Evolutionary conservation across 352 stramenopile species (phyloP), one percentile per base, ranked within the genome.

Genomic region (Globisporangium rhizosaccharum): DNA sequence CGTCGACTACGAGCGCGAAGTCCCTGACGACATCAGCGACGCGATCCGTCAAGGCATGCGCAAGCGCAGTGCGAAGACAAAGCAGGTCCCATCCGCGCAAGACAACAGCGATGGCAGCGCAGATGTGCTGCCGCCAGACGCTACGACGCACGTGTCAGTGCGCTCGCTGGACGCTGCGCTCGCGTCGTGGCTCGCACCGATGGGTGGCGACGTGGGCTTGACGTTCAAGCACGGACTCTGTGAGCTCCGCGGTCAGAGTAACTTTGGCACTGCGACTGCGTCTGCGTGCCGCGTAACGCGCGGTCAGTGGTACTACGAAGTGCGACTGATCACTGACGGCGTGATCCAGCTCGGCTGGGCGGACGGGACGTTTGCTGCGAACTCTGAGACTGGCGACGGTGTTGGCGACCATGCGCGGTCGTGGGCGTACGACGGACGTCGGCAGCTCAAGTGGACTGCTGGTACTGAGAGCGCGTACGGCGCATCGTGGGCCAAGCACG

Each of bases 321-420:
- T 97, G 17, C 81, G 82, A 28, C 71, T 98, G 12, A 61, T 96
- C 37, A 96, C 88, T 9, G 82, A 82, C 63, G 91, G 89, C 18
- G 73, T 97, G 14, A 89, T 96, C 52, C 92, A 98, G 66, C 65
- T 98, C 53, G 92, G 92, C n/a, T 97, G 91, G 92, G 87, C 89
- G 9, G 86, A 96, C 60, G 76, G 66, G 10, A 75, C 75, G 3
- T 97, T 97, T 54, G 66, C 67, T 18, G 76, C 80, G 11, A 82
- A 94, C 52, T 93, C 86, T 1, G 82, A 77, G 49, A 74, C 74
- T 1, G 92, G 90, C 50, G 83, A 97, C 60, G 92, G 92, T 14
- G 90, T 97, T 4, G 92, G 92, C 37, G 92, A 98, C 66, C 83
- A 96, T 58, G 74, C 68, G 17, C 75, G 78, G 1, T 98, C 91